These are phyloP conservation scores for Posidonia australis DNA, from an alignment of 106 monocot genomes.

Conservation along the genomic window DNA sequence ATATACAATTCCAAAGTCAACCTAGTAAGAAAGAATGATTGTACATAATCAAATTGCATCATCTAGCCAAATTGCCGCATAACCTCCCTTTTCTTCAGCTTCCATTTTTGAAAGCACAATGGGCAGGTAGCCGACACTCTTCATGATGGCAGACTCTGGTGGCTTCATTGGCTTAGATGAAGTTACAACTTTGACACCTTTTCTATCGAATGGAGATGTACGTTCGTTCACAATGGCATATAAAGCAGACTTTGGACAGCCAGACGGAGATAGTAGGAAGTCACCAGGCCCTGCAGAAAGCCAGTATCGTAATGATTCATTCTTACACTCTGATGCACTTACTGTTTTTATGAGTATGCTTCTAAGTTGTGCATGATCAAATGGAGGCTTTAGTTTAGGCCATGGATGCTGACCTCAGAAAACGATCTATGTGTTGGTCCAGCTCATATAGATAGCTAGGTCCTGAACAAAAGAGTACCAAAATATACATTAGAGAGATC, in stretches of 20 bases:
- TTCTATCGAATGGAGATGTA: constrained; percentile 11
- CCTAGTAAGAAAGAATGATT: too few relatives aligned
- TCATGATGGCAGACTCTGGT: constrained; percentile 65
- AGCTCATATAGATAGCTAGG: constrained; percentile 80
- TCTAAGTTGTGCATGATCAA: constrained; percentile 47
- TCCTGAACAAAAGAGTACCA: not conserved
- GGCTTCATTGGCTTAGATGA: constrained; percentile 81
- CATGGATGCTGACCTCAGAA: constrained; percentile 66
- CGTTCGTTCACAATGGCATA: constrained; percentile 55
- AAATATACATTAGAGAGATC: too few relatives aligned
- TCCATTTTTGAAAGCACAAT: constrained; percentile 84
- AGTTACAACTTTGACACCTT: constrained; percentile 60
- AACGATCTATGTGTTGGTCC: constrained; percentile 83
- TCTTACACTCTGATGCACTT: constrained; percentile 53
- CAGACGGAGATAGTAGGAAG: constrained; percentile 61
- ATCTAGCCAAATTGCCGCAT: constrained; percentile 82
- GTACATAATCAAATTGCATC: too few relatives aligned
- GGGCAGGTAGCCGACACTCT: constrained; percentile 79
- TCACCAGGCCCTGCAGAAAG: constrained; percentile 86
- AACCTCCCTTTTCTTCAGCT: constrained; percentile 74
- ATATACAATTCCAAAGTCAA: too few relatives aligned
- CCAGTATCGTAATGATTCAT: constrained; percentile 78
- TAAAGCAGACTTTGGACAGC: constrained; percentile 45
- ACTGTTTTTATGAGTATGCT: constrained; percentile 65
- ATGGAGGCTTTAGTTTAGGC: constrained; percentile 69